Percentiles rank a stretch among this genome's conserved stretches.
These are phyloP conservation scores for Avena eriantha DNA, from an alignment of 176 grass and related monocot species.

Conservation along the genomic window DNA sequence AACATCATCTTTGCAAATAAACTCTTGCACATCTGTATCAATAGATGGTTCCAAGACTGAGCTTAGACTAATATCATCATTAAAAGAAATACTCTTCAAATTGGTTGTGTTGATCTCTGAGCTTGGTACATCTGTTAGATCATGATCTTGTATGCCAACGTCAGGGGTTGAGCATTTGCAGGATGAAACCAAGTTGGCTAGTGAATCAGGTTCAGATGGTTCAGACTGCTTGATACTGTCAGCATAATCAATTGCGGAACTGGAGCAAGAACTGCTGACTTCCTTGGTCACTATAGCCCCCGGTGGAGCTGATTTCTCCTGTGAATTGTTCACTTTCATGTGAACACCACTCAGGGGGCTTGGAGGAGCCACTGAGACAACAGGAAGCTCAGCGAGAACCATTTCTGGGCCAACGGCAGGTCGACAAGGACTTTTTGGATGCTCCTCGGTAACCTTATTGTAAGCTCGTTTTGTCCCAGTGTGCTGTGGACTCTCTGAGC, in stretches of 20 bases:
- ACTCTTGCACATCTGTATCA: conserved; percentile 55
- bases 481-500: conserved; percentile 50
- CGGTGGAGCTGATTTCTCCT: conserved; percentile 46
- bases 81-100: conserved; percentile 63
- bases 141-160: conserved; percentile 50
- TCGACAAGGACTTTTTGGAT: conserved; percentile 55
- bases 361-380: conserved; percentile 45
- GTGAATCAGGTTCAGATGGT: conserved; percentile 58
- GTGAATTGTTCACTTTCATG: conserved; percentile 38
- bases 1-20: conserved; percentile 72
- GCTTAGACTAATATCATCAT: conserved; percentile 48
- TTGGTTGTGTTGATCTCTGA: conserved; percentile 53
- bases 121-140: conserved; percentile 41
- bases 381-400: conserved; percentile 22
- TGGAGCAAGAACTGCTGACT: conserved; percentile 41
- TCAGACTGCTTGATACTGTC: conserved; percentile 49
- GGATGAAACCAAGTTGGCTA: conserved; percentile 42
- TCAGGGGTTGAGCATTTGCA: conserved; percentile 37
- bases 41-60: conserved; percentile 48
- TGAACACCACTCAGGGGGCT: conserved; percentile 44
- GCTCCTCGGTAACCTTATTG: conserved; percentile 46
- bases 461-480: conserved; percentile 60
- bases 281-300: conserved; percentile 44
- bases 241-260: conserved; percentile 37
- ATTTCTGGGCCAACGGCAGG: conserved; percentile 41